Percentiles rank a stretch among this genome's conserved stretches.
phyloP scores from a whole-genome alignment of 345 rosid genomes.

The Raphanus sativus region DNA sequence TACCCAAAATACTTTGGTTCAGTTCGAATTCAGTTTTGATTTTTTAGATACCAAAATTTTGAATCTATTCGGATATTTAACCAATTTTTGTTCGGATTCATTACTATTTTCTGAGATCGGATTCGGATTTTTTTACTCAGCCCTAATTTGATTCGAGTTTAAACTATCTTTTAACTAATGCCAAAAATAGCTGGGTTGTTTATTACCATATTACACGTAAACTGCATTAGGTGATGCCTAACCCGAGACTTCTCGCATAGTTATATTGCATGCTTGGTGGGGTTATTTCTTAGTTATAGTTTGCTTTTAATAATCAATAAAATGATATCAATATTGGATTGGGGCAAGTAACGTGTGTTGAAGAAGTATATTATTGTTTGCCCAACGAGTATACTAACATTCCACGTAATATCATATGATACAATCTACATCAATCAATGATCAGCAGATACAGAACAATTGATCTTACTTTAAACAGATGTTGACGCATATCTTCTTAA shows the following conservation, averaged over 20 bases:
- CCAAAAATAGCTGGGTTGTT: background rate
- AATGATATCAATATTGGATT: background rate
- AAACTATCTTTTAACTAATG: background rate
- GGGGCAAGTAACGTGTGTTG: background rate
- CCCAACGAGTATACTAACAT: background rate
- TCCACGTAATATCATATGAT: background rate
- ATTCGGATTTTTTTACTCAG: no score
- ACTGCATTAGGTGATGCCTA: background rate
- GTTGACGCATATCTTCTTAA: conserved; percentile 6
- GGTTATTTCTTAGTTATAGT: background rate
- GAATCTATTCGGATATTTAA: no score
- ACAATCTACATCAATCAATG: conserved; percentile 19
- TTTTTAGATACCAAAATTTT: no score
- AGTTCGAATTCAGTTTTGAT: no score
- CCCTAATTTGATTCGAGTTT: background rate
- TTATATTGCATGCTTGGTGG: background rate
- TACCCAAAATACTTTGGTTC: no score
- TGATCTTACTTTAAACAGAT: conserved; percentile 29
- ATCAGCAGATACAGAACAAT: conserved; percentile 14
- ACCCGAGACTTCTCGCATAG: background rate
- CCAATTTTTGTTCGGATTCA: no score
- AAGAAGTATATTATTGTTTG: background rate
- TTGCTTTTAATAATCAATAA: background rate
- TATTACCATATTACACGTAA: background rate
- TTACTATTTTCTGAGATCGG: no score